Percentiles rank a stretch among this genome's conserved stretches.
phyloP scores from a whole-genome alignment of 2,329 filamentous ascomycete species.

The Colletotrichum sp. region DNA sequence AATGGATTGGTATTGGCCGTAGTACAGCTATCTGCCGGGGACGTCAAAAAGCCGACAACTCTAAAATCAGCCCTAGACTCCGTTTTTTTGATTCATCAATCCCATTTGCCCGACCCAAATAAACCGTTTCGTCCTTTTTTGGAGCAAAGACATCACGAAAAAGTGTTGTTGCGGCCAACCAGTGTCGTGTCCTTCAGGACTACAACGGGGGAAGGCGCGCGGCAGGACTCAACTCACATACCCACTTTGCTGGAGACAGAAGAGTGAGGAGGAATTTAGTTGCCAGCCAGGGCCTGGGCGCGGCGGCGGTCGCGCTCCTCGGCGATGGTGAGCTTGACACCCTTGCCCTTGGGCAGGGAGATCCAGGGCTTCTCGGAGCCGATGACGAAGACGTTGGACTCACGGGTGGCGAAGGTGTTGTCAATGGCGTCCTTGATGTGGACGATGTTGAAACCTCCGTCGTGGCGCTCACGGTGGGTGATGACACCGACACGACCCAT shows the following conservation, averaged over 20 bases:
- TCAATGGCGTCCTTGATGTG: slow-evolving; percentile 99
- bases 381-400: slow-evolving; percentile 99
- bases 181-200: neutral
- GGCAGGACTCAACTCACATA: slow-evolving; percentile 6
- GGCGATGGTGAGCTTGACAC: slow-evolving; percentile 99
- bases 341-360: slow-evolving; percentile 99
- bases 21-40: slow-evolving; percentile 23
- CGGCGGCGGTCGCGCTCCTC: slow-evolving; percentile 99
- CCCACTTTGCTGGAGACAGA: neutral
- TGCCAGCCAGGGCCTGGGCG: slow-evolving; percentile 59
- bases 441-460: slow-evolving; percentile 99
- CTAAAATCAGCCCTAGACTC: slow-evolving; percentile 26
- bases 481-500: slow-evolving; percentile 99
- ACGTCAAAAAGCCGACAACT: slow-evolving; percentile 23
- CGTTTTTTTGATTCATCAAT: slow-evolving; percentile 24
- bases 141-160: slow-evolving; percentile 17
- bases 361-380: slow-evolving; percentile 99
- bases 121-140: slow-evolving; percentile 8
- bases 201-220: neutral
- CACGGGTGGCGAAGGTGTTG: slow-evolving; percentile 99
- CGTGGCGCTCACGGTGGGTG: slow-evolving; percentile 99
- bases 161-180: neutral
- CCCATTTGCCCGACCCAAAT: slow-evolving; percentile 22
- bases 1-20: slow-evolving; percentile 25
- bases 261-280: slow-evolving; percentile 44